Evolutionary conservation across 2,329 filamentous ascomycete species (phyloP), one percentile per base, ranked within the genome.

Genomic region (Gliomastix tumulicola): DNA sequence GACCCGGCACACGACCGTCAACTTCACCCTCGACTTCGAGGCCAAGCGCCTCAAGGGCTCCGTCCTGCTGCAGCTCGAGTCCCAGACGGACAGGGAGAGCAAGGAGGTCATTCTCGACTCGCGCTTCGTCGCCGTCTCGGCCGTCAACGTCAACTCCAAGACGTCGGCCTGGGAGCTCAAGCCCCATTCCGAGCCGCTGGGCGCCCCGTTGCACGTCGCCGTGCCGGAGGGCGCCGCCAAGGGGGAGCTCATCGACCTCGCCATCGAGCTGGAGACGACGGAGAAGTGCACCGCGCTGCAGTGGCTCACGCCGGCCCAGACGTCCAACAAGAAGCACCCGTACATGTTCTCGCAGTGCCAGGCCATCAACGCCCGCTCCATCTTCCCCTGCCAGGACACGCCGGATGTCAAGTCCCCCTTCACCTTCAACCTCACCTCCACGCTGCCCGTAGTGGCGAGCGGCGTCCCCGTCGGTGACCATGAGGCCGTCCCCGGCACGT

Each of bases 341-440:
- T 97, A 96, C 63, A 90, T 97, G 81, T 97, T 97, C 68, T 94
- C 87, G 31, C 92, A 97, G 67, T 95, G 89, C 60, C 90, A 98
- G 68, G 89, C 90, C 37, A 97, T 96, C 53, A 89, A 97, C 53
- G 88, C 87, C 30, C 81, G 92, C 41, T 94, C 88, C 33, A 76
- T 97, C 42, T 94, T 97, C 60, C 92, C 92, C 7, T 97, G 90
- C 62, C 90, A 97, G 66, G 92, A 98, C 56, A 97, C 92, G 1
- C 92, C 92, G 4, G 90, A 96, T 57, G 85, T 96, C 51, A 98
- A 98, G 68, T 88, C 86, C n/a, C 94, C 88, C 2, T 88, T 89
- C 62, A 80, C 82, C 44, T 96, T 96, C 68, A 84, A 82, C 52
- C 83, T 98, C 53, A 81, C 80, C 19, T 96, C 88, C 18, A 79